phyloP scores from a whole-genome alignment of 2,329 filamentous ascomycete genomes.

The Cercospora sp. region DNA sequence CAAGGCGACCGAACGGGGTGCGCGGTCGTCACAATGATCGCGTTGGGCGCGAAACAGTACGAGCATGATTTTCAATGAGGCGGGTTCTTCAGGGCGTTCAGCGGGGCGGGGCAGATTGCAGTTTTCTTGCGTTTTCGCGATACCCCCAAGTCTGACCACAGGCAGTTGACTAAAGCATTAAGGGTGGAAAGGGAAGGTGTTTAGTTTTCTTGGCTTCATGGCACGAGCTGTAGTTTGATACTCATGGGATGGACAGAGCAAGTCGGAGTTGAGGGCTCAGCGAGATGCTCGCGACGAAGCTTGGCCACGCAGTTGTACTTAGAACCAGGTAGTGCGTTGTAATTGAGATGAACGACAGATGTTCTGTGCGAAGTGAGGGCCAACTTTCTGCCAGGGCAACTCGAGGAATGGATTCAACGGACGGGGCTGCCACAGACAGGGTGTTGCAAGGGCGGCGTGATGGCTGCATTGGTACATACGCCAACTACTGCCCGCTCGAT shows the following conservation, averaged over 20 bases:
- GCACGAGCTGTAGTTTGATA: constrained; percentile 2
- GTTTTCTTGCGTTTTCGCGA: constrained; percentile 13
- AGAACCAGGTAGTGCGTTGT: constrained; percentile 1
- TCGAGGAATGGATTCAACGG: neutral
- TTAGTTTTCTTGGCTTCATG: constrained; percentile 6
- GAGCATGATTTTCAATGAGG: neutral
- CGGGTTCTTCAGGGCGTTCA: neutral
- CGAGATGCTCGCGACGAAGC: neutral
- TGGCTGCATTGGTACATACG: neutral
- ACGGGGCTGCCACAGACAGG: neutral
- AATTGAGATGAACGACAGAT: constrained; percentile 6
- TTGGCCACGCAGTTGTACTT: constrained; percentile 3
- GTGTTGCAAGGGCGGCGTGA: neutral
- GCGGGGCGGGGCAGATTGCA: neutral
- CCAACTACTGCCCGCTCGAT: neutral
- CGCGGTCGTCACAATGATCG: neutral
- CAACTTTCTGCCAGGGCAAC: neutral
- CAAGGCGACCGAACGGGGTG: neutral
- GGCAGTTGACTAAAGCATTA: constrained; percentile 14
- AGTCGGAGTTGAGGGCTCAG: neutral
- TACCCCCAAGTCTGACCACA: constrained; percentile 16
- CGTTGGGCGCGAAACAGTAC: neutral
- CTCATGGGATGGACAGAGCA: neutral
- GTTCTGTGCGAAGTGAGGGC: neutral
- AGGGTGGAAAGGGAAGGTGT: constrained; percentile 4